Evolutionary conservation across 768 basidiomycete genomes (phyloP), one percentile per base, ranked within the genome.

Genomic region (Phallus indusiatus): DNA sequence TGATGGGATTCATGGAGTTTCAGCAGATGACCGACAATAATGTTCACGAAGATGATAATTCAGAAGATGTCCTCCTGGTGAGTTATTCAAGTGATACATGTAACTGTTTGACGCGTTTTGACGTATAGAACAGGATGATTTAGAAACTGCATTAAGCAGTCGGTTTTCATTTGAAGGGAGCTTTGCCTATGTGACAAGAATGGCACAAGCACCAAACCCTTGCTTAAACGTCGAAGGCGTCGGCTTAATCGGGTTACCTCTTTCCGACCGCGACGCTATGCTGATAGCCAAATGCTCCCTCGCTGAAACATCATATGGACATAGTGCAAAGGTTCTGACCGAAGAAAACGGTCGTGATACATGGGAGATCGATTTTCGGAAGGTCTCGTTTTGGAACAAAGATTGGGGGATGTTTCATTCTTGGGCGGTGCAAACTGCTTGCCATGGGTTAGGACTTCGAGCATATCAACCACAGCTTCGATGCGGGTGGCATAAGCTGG

Each of bases 341-440:
- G 73, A 80, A 59, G 77, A 67, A 42, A 62, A 68, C 1, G 76
- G 79, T 8, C 67, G 78, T 12, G 74, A 80, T 69, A 79, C 77
- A 3, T 81, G 78, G 78, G 78, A 81, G 63, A 75, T 81, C 48
- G 75, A 77, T 53, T 72, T 75, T 0, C 62, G 59, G 0, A 64
- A 69, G 65, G 66, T 81, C 6, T 64, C 64, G 6, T 78, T 80
- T 56, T 64, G 64, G 12, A 80, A 79, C 62, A 68, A 73, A 0
- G 68, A 65, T 10, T 81, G 79, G 79, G 37, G 56, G 1, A n/a
- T n/a, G n/a, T n/a, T n/a, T 34, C 54, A 1, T 81, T 63, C 66
- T 1, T n/a, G n/a, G n/a, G n/a, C n/a, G n/a, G n/a, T n/a, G n/a
- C n/a, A n/a, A n/a, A n/a, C n/a, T n/a, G n/a, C n/a, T n/a, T n/a